These are phyloP conservation scores for Aspergillus glaucus DNA, from an alignment of 2,329 filamentous ascomycete genomes.

Conservation along the genomic window DNA sequence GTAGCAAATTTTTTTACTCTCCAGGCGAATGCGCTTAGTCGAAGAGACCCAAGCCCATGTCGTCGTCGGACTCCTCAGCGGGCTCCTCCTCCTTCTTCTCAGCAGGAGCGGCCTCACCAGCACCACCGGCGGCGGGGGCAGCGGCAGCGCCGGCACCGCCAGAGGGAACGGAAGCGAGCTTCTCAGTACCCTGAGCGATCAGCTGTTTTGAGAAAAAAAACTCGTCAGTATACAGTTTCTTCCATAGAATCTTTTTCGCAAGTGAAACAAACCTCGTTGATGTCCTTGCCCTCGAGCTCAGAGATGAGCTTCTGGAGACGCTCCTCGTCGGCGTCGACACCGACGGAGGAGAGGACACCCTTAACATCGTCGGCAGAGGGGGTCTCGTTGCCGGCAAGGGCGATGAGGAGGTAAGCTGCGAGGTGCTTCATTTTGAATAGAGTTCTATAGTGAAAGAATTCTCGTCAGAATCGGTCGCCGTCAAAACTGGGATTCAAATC, in stretches of 20 bases:
- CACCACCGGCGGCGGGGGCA: conserved; percentile 56
- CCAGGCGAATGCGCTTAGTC: conserved; percentile 42
- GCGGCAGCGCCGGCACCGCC: conserved; percentile 57
- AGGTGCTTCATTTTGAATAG: conserved; percentile 94
- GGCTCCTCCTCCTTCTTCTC: conserved; percentile 67
- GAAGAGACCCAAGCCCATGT: conserved; percentile 71
- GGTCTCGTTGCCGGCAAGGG: conserved; percentile 82
- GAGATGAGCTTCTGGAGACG: conserved; percentile 80
- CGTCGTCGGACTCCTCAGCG: conserved; percentile 69
- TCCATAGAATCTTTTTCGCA: background rate
- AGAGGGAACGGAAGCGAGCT: conserved; percentile 96
- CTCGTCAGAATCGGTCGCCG: conserved; percentile 13
- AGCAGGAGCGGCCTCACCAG: conserved; percentile 59
- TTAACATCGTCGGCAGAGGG: conserved; percentile 84
- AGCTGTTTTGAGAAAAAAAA: conserved; percentile 51
- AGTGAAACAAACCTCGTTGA: conserved; percentile 69
- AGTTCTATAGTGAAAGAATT: conserved; percentile 12
- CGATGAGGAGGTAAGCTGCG: conserved; percentile 96
- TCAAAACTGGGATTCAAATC: conserved; percentile 5
- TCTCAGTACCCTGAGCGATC: conserved; percentile 80
- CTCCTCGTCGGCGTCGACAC: conserved; percentile 85
- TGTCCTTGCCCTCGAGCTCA: conserved; percentile 63
- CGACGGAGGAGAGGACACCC: conserved; percentile 82
- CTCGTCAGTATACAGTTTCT: conserved; percentile 11
- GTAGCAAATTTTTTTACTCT: conserved; percentile 29